Percentiles rank a stretch among this genome's conserved stretches.
Conservation (phyloP, 192 early-diverging fungal genomes). For the Oehlia diaphana region DNA sequence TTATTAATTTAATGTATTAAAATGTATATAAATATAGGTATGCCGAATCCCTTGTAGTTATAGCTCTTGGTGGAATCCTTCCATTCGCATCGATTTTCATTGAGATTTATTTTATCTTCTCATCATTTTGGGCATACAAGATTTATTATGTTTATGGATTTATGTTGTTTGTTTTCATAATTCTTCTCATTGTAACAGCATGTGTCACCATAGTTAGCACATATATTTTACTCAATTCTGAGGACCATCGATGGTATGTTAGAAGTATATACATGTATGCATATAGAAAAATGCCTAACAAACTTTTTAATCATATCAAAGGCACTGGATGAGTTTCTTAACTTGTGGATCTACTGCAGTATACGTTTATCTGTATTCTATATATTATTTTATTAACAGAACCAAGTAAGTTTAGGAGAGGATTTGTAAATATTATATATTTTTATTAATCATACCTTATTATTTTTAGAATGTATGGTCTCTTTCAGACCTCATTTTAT, state of each 20-base stretch:
- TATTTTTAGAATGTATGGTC: constrained; percentile 68
- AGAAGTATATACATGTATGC: neutral
- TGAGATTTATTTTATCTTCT: constrained; percentile 84
- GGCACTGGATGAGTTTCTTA: constrained; percentile 78
- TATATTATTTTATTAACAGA: constrained; percentile 71
- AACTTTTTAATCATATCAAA: constrained; percentile 8
- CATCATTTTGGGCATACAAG: constrained; percentile 75
- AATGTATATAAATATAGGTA: constrained; percentile 1
- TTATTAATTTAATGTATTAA: constrained; percentile 15
- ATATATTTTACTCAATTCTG: constrained; percentile 76
- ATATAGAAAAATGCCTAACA: neutral
- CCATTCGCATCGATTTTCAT: constrained; percentile 83
- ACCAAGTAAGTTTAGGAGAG: constrained; percentile 57
- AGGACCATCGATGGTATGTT: constrained; percentile 74
- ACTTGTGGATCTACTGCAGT: constrained; percentile 71
- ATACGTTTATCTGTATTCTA: constrained; percentile 77
- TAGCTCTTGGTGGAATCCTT: constrained; percentile 63
- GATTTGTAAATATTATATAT: constrained; percentile 3
- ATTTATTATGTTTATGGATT: constrained; percentile 84
- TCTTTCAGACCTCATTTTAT: constrained; percentile 78
- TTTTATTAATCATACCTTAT: constrained; percentile 8
- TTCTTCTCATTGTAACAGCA: constrained; percentile 68
- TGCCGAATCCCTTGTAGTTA: constrained; percentile 60
- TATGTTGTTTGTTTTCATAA: constrained; percentile 69
- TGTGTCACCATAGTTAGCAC: constrained; percentile 73